phyloP scores from a whole-genome alignment of 148 eudicot species.

The Rhododendron ferrugineum region DNA sequence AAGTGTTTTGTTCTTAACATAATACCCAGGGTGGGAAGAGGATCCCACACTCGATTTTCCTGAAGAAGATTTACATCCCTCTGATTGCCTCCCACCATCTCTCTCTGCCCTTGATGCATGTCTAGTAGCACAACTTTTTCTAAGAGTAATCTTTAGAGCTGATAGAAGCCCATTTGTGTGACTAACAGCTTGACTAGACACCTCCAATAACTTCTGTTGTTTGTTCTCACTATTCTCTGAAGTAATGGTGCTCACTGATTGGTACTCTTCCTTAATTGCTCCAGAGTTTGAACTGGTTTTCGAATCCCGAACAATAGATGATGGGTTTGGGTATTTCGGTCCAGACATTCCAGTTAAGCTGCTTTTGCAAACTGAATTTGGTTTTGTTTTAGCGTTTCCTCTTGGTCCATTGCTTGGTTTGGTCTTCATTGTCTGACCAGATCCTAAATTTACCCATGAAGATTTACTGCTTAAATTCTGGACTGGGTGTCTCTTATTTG shows the following conservation, averaged over 20 bases:
- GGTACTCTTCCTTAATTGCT: constrained; percentile 17
- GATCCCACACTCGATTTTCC: constrained; percentile 60
- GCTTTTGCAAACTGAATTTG: constrained; percentile 19
- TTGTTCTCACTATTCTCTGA: constrained; percentile 25
- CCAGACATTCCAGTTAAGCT: constrained; percentile 16
- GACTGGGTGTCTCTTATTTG: constrained; percentile 28
- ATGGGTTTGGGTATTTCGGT: constrained; percentile 9
- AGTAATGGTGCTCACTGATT: constrained; percentile 32
- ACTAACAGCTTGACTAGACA: constrained; percentile 24
- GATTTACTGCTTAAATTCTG: constrained; percentile 28
- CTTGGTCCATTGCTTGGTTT: constrained; percentile 10
- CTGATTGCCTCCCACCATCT: constrained; percentile 27
- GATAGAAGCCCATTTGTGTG: constrained; percentile 35
- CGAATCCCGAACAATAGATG: constrained; percentile 5
- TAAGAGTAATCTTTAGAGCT: constrained; percentile 32
- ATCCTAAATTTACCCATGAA: constrained; percentile 12
- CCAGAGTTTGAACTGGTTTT: constrained; percentile 18
- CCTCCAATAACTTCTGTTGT: constrained; percentile 24
- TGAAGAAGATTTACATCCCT: constrained; percentile 44
- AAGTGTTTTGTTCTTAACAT: constrained; percentile 15
- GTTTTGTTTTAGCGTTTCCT: constrained; percentile 14
- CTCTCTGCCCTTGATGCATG: constrained; percentile 41
- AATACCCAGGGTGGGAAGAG: constrained; percentile 27
- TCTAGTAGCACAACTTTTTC: constrained; percentile 52
- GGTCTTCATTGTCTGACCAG: constrained; percentile 16